Conservation (phyloP, 2,329 filamentous ascomycete genomes). For the Lachnellula cervina region DNA sequence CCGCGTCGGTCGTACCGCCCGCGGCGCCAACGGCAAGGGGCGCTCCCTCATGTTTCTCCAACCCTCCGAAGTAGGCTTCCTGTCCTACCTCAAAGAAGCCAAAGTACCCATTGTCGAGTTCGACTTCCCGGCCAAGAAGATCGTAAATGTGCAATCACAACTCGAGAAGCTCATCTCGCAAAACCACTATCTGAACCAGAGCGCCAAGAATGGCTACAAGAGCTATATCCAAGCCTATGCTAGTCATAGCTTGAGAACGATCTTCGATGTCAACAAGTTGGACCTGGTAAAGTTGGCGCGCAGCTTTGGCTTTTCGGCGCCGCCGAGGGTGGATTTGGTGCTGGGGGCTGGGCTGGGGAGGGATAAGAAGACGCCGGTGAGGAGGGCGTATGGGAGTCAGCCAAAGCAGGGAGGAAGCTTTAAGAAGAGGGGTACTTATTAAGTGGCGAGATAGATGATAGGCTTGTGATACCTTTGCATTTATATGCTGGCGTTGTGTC, state of each 20-base stretch:
- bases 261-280: constrained; percentile 78
- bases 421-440: constrained; percentile 29
- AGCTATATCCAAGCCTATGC: constrained; percentile 95
- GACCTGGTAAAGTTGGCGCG: constrained; percentile 81
- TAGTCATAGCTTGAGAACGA: constrained; percentile 73
- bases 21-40: constrained; percentile 78
- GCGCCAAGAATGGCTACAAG: constrained; percentile 71
- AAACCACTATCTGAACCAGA: constrained; percentile 97
- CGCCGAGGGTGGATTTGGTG: constrained; percentile 74
- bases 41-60: constrained; percentile 90
- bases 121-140: constrained; percentile 88
- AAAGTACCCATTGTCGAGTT: constrained; percentile 94
- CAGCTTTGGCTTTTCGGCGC: constrained; percentile 73
- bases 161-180: constrained; percentile 90
- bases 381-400: constrained; percentile 74
- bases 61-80: constrained; percentile 86
- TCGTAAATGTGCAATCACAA: constrained; percentile 84
- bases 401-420: constrained; percentile 51
- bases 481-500: constrained; percentile 1
- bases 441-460: not conserved
- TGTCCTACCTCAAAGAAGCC: constrained; percentile 85
- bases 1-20: constrained; percentile 88
- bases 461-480: not conserved
- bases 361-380: constrained; percentile 63
- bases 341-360: constrained; percentile 71